Evolutionary conservation across 352 stramenopile genomes (phyloP).

Genomic region (Hyaloperonospora arabidopsidis): DNA sequence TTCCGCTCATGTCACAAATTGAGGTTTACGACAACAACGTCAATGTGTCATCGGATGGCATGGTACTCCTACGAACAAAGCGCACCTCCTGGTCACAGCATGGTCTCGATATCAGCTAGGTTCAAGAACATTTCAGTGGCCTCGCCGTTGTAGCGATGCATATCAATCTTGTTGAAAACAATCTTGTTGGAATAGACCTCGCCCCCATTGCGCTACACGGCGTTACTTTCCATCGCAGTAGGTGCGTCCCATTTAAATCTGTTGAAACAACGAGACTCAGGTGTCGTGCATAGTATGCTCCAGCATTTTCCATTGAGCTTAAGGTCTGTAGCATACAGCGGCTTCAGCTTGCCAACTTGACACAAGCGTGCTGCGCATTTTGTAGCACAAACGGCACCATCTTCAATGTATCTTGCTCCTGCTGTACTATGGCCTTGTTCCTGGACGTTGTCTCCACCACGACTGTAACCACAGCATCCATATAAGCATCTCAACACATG

Average conservation of each 20-base stretch:
- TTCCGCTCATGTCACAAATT: no score
- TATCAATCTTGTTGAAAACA: slow-evolving; percentile 6
- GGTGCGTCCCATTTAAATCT: slow-evolving; percentile 18
- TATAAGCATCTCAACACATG: slow-evolving; percentile 30
- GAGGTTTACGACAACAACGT: no score
- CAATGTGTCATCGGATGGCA: no score
- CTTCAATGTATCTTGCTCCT: slow-evolving; percentile 27
- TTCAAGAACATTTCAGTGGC: no score
- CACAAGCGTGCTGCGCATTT: slow-evolving; percentile 21
- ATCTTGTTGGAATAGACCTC: slow-evolving; percentile 4
- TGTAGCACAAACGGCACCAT: slow-evolving; percentile 5
- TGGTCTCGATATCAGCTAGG: not conserved
- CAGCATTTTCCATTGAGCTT: slow-evolving; percentile 27
- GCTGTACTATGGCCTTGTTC: slow-evolving; percentile 23
- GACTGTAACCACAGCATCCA: slow-evolving; percentile 30
- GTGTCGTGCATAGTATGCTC: slow-evolving; percentile 33
- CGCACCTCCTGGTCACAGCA: not conserved
- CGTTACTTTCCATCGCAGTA: not conserved
- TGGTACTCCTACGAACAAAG: no score
- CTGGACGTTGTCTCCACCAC: slow-evolving; percentile 16
- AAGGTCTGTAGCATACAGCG: slow-evolving; percentile 31
- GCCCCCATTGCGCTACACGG: not conserved
- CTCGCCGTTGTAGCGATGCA: not conserved
- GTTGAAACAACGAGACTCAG: slow-evolving; percentile 30
- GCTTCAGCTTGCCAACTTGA: slow-evolving; percentile 30